phyloP scores from a whole-genome alignment of 179 eudicot genomes.

The Silene coronaria region DNA sequence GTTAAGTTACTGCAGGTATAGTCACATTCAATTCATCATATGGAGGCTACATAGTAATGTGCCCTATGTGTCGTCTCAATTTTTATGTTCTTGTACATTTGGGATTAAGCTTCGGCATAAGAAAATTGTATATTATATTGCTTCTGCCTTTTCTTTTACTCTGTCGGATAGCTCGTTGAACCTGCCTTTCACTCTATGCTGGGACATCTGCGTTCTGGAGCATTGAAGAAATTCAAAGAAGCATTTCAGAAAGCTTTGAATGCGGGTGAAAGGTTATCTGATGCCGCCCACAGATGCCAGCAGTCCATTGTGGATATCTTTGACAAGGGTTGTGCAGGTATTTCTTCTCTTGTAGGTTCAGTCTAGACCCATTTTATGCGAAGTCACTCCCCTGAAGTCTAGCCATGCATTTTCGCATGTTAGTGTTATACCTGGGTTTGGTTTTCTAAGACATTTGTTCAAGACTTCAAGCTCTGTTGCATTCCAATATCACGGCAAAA shows the following conservation, averaged over 20 bases:
- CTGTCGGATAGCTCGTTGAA: constrained; percentile 59
- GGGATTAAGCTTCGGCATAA: no score
- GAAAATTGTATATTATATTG: background rate
- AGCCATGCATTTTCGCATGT: background rate
- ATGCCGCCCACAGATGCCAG: constrained; percentile 57
- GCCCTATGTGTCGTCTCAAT: no score
- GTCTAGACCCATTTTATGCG: no score
- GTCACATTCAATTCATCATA: background rate
- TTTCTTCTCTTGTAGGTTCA: no score
- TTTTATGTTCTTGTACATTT: no score
- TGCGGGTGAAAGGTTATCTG: constrained; percentile 66
- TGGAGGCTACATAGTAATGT: background rate
- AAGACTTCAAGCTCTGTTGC: background rate
- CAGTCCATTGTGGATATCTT: constrained; percentile 45
- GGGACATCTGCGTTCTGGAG: constrained; percentile 73
- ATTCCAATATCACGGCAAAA: background rate
- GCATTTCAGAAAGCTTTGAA: constrained; percentile 72
- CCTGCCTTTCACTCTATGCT: constrained; percentile 77
- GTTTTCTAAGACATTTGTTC: no score
- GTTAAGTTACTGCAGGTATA: constrained; percentile 86
- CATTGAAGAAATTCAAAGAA: constrained; percentile 65
- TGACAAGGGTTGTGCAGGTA: constrained; percentile 82
- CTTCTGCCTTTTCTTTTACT: background rate
- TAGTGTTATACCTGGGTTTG: no score
- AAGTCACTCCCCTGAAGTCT: no score